A percentile compares a stretch with the other conserved stretches of the same genome.
phyloP scores from a whole-genome alignment of 1,284 basidiomycete species.

The Golubevia sp. region DNA sequence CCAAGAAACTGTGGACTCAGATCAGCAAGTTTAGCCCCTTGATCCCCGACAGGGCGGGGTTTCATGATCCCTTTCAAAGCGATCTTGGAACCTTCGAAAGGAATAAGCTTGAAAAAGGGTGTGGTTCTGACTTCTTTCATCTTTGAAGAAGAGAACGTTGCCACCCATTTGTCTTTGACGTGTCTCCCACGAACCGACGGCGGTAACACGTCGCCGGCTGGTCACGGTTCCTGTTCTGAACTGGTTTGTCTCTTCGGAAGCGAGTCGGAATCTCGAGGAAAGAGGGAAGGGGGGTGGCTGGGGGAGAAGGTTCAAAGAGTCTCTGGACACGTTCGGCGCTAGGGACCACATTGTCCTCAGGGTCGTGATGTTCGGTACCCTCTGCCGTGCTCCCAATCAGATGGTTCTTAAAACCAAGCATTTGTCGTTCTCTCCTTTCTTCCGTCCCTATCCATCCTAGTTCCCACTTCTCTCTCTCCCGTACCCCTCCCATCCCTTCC shows the following conservation, averaged over 20 bases:
- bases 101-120: constrained; percentile 81
- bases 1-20: background rate
- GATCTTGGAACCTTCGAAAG: constrained; percentile 72
- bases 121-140: constrained; percentile 79
- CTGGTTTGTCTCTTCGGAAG: no score
- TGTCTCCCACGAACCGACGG: no score
- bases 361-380: constrained; percentile 60
- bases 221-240: no score
- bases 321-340: constrained; percentile 18
- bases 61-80: background rate
- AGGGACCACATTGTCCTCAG: constrained; percentile 63
- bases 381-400: constrained; percentile 1
- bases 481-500: no score
- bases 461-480: constrained; percentile 37
- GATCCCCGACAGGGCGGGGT: background rate
- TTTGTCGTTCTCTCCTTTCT: constrained; percentile 80
- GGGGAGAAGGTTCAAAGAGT: constrained; percentile 64
- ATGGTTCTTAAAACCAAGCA: constrained; percentile 54
- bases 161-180: no score
- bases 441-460: constrained; percentile 73
- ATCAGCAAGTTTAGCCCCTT: background rate
- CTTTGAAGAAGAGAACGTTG: constrained; percentile 73
- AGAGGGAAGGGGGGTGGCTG: no score
- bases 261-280: no score
- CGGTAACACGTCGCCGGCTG: no score